Percentiles rank a stretch among this genome's conserved stretches.
These are phyloP conservation scores for Lantana camara DNA, from an alignment of 257 asterid species.

Conservation along the genomic window DNA sequence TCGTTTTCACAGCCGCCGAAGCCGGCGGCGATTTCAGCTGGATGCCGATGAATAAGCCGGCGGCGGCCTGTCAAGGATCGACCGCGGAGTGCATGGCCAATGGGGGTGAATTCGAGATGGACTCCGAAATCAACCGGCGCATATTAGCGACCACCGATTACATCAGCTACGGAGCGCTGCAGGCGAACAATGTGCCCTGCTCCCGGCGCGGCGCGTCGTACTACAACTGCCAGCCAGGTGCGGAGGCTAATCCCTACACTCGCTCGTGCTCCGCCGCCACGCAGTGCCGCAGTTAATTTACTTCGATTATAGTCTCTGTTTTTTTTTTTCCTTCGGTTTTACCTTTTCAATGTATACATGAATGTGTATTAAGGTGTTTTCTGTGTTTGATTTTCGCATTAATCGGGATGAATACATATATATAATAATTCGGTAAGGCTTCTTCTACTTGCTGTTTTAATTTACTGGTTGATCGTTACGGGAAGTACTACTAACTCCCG, in stretches of 20 bases:
- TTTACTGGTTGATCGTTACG: background rate
- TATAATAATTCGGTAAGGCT: too few relatives aligned
- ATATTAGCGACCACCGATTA: conserved; percentile 34
- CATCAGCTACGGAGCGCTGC: conserved; percentile 57
- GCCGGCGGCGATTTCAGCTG: conserved; percentile 33
- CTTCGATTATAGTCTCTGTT: background rate
- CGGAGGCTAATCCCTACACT: conserved; percentile 65
- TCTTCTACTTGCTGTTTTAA: background rate
- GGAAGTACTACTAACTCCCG: too few relatives aligned
- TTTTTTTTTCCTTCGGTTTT: background rate
- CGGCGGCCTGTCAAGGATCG: conserved; percentile 46
- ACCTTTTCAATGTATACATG: background rate
- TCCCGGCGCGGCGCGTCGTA: conserved; percentile 63
- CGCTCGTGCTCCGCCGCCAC: conserved; percentile 70
- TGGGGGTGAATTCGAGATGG: conserved; percentile 46
- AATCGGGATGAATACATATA: too few relatives aligned
- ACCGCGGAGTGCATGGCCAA: conserved; percentile 57
- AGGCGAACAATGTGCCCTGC: conserved; percentile 48
- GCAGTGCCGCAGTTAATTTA: conserved; percentile 54
- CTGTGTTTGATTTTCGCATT: too few relatives aligned
- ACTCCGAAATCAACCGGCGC: conserved; percentile 48
- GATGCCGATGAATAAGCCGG: conserved; percentile 28
- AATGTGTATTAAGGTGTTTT: background rate
- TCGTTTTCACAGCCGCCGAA: conserved; percentile 16
- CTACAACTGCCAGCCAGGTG: conserved; percentile 73